Conservation (phyloP, 2,329 filamentous ascomycete genomes). For the Pseudogymnoascus sp. region DNA sequence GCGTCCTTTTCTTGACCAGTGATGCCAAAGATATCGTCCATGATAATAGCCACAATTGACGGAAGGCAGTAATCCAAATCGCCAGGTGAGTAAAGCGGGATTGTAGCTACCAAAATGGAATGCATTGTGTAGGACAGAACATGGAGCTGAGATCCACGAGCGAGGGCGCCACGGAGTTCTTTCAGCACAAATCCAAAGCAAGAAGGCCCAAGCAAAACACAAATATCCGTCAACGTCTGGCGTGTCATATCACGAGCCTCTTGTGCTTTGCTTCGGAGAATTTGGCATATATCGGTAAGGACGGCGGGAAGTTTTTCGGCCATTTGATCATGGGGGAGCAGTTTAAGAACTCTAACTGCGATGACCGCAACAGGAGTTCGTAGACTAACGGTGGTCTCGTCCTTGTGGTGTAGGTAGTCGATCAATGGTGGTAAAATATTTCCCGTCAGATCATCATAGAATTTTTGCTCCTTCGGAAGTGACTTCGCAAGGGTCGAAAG, state of each 20-base stretch:
- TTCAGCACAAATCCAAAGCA: conserved; percentile 92
- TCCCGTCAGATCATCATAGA: conserved; percentile 63
- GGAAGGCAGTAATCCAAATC: conserved; percentile 83
- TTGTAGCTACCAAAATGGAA: conserved; percentile 71
- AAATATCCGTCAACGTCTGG: conserved; percentile 79
- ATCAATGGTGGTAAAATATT: conserved; percentile 72
- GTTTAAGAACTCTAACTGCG: conserved; percentile 75
- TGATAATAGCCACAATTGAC: conserved; percentile 73
- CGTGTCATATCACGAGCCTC: conserved; percentile 87
- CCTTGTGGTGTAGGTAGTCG: conserved; percentile 86
- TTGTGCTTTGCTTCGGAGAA: conserved; percentile 79
- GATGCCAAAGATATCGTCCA: conserved; percentile 95
- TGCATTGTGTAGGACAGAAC: conserved; percentile 94
- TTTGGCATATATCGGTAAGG: conserved; percentile 86
- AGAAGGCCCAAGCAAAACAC: conserved; percentile 68
- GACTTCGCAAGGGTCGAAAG: conserved; percentile 50
- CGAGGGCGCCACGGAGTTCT: conserved; percentile 75
- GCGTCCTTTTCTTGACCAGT: conserved; percentile 95
- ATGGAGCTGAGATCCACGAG: conserved; percentile 84
- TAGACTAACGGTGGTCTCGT: conserved; percentile 88
- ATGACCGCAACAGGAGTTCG: conserved; percentile 86
- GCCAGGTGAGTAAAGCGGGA: conserved; percentile 67
- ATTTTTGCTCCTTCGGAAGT: conserved; percentile 59
- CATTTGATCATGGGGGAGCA: conserved; percentile 68
- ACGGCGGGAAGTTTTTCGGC: conserved; percentile 71